phyloP scores from a whole-genome alignment of 768 basidiomycete species.

The Termitomyces eurrhizus region DNA sequence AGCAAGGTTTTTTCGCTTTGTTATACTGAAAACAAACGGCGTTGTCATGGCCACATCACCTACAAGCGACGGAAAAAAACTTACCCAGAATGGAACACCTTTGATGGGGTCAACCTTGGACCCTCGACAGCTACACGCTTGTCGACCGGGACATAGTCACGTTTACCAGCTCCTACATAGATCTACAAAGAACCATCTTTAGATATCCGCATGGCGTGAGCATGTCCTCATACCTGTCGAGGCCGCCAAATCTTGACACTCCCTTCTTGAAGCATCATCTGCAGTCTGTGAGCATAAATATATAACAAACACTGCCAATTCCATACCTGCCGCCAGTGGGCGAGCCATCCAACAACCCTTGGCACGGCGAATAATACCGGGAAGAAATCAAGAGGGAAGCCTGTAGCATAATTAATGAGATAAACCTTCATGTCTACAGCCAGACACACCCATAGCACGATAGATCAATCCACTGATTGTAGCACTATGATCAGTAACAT shows the following conservation, averaged over 20 bases:
- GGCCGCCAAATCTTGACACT: slow-evolving; percentile 95
- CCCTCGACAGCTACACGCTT: slow-evolving; percentile 56
- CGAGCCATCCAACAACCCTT: slow-evolving; percentile 89
- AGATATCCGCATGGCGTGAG: not conserved
- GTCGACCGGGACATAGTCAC: slow-evolving; percentile 69
- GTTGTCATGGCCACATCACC: slow-evolving; percentile 37
- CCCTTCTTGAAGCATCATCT: slow-evolving; percentile 90
- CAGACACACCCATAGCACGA: slow-evolving; percentile 74
- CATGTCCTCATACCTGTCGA: slow-evolving; percentile 51
- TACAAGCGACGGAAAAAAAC: slow-evolving; percentile 23
- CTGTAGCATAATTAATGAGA: slow-evolving; percentile 31
- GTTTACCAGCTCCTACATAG: slow-evolving; percentile 71
- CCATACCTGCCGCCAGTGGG: slow-evolving; percentile 83
- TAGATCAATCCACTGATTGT: slow-evolving; percentile 75
- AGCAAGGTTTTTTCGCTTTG: slow-evolving; percentile 64
- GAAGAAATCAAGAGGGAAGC: slow-evolving; percentile 93
- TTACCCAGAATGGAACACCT: slow-evolving; percentile 73
- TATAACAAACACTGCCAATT: not conserved
- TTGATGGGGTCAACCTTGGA: slow-evolving; percentile 53
- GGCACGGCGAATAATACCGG: slow-evolving; percentile 92
- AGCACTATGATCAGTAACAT: slow-evolving; percentile 2
- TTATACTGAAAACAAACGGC: slow-evolving; percentile 40
- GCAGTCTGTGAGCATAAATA: not conserved
- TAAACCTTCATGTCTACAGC: not conserved
- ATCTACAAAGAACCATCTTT: slow-evolving; percentile 40